Conservation (phyloP, 441 rosid genomes). For the Populus tomentosa region DNA sequence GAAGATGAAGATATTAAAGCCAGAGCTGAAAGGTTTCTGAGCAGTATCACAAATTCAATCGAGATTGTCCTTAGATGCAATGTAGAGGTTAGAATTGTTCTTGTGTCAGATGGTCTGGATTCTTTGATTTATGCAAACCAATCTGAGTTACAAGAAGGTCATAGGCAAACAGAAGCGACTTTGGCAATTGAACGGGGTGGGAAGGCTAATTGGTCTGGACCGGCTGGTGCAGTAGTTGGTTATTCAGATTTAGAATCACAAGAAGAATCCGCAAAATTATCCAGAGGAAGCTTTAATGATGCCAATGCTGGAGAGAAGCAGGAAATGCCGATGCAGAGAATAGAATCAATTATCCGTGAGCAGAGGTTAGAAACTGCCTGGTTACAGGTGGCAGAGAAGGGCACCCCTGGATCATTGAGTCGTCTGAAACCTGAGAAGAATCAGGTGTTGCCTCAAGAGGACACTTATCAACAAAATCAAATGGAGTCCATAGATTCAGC, state of each 20-base stretch:
- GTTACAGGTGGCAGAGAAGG: constrained; percentile 89
- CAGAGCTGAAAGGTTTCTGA: constrained; percentile 89
- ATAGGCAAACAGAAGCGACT: constrained; percentile 28
- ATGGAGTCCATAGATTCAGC: constrained; percentile 43
- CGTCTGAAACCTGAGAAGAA: constrained; percentile 82
- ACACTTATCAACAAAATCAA: constrained; percentile 43
- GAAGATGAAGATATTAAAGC: constrained; percentile 60
- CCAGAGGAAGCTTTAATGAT: constrained; percentile 39
- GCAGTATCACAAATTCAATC: constrained; percentile 90
- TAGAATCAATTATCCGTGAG: constrained; percentile 92
- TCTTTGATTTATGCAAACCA: constrained; percentile 27
- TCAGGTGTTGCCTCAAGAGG: constrained; percentile 89
- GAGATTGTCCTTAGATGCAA: constrained; percentile 76
- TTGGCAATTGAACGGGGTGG: constrained; percentile 31
- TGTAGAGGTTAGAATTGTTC: constrained; percentile 78
- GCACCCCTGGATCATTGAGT: constrained; percentile 56
- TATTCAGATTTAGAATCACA: constrained; percentile 27
- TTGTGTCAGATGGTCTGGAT: constrained; percentile 50
- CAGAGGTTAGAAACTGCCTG: constrained; percentile 94
- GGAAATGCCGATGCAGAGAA: constrained; percentile 75
- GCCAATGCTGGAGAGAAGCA: constrained; percentile 42
- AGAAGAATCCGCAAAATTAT: constrained; percentile 34
- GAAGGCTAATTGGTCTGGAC: constrained; percentile 22
- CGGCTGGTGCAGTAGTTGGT: constrained; percentile 26
- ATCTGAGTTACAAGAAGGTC: constrained; percentile 25